These are phyloP conservation scores for Aspergillus flavus DNA, from an alignment of 2,329 filamentous ascomycete genomes.

Conservation along the genomic window DNA sequence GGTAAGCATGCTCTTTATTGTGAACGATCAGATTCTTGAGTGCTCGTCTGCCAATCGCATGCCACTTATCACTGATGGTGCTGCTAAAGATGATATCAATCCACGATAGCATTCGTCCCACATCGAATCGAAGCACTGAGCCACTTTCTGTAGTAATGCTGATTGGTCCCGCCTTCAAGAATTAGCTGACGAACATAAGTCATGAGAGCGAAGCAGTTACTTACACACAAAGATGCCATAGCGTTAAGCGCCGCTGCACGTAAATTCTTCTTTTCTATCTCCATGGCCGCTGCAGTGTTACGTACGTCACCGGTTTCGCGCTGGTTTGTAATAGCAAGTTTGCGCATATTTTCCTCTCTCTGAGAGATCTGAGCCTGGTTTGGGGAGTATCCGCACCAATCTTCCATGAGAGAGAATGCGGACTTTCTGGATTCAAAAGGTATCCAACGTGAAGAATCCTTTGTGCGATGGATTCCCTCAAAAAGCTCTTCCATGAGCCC, in stretches of 20 bases:
- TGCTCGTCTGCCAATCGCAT: slow-evolving; percentile 83
- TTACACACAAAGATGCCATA: slow-evolving; percentile 89
- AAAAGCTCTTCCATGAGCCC: slow-evolving; percentile 91
- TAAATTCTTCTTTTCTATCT: slow-evolving; percentile 94
- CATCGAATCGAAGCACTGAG: slow-evolving; percentile 85
- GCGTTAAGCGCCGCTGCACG: slow-evolving; percentile 88
- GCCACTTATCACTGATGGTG: slow-evolving; percentile 86
- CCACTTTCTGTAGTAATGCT: slow-evolving; percentile 86
- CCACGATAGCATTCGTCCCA: slow-evolving; percentile 91
- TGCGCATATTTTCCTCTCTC: slow-evolving; percentile 83
- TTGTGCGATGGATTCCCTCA: slow-evolving; percentile 82
- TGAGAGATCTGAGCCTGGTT: slow-evolving; percentile 81
- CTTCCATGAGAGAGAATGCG: slow-evolving; percentile 94
- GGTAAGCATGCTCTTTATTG: slow-evolving; percentile 82
- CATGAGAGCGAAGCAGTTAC: slow-evolving; percentile 47
- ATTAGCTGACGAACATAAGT: slow-evolving; percentile 16
- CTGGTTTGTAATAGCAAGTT: slow-evolving; percentile 80
- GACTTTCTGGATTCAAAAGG: slow-evolving; percentile 96
- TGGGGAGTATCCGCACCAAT: slow-evolving; percentile 97
- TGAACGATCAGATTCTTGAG: slow-evolving; percentile 87
- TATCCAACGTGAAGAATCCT: slow-evolving; percentile 90
- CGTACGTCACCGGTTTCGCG: slow-evolving; percentile 71
- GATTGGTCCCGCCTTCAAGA: slow-evolving; percentile 63
- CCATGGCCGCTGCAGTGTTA: slow-evolving; percentile 83
- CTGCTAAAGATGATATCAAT: slow-evolving; percentile 93